These are phyloP conservation scores for Aspergillus ochraceus DNA, from an alignment of 2,329 filamentous ascomycete genomes.

Conservation along the genomic window DNA sequence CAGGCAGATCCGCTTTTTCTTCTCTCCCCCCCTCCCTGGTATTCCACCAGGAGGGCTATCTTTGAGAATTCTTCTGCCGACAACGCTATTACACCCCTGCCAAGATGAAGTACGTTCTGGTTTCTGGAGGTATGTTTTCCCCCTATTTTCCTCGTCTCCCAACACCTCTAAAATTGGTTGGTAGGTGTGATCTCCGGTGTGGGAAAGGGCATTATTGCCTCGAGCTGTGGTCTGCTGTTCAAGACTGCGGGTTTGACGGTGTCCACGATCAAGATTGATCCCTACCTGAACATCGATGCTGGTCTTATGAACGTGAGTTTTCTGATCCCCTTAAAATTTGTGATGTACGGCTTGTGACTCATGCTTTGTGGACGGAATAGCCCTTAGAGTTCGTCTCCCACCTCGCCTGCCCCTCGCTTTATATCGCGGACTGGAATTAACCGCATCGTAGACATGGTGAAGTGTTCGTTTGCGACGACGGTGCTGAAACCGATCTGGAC, in stretches of 20 bases:
- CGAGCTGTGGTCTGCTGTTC: conserved; percentile 33
- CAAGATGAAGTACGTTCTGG: conserved; percentile 79
- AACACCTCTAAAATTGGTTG: conserved; percentile 1
- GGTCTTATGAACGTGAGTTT: conserved; percentile 66
- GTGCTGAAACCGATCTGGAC: conserved; percentile 74
- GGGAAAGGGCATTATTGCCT: conserved; percentile 67
- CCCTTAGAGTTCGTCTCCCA: conserved; percentile 14
- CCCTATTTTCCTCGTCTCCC: neutral
- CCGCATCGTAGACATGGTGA: conserved; percentile 64
- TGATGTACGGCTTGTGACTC: neutral
- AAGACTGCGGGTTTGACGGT: conserved; percentile 31
- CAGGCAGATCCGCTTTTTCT: conserved; percentile 11
- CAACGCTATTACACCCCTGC: conserved; percentile 2
- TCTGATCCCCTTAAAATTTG: conserved; percentile 15
- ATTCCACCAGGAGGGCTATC: conserved; percentile 17
- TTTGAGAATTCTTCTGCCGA: conserved; percentile 1
- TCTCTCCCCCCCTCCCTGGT: conserved; percentile 20
- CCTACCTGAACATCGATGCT: conserved; percentile 76
- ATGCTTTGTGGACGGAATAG: conserved; percentile 4
- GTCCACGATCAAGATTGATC: conserved; percentile 50
- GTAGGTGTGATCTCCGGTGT: conserved; percentile 52
- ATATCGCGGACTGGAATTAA: conserved; percentile 7
- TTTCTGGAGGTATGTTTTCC: conserved; percentile 66
- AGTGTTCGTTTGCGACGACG: conserved; percentile 83
- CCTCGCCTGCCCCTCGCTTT: neutral